Percentiles rank a stretch among this genome's conserved stretches.
These are phyloP conservation scores for Neurospora tetrasperma DNA, from an alignment of 495 filamentous ascomycete genomes.

Conservation along the genomic window DNA sequence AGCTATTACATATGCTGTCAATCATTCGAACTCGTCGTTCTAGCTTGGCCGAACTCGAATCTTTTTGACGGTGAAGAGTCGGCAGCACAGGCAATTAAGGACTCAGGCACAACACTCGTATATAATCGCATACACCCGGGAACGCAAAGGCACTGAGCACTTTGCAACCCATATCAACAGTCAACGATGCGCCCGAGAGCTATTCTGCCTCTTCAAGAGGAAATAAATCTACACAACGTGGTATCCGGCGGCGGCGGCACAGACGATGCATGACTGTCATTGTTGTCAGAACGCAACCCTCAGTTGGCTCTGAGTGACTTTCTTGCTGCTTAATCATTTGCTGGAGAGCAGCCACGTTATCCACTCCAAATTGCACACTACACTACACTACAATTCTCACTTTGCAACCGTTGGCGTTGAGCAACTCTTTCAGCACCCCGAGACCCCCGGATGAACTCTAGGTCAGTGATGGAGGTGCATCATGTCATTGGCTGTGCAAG, in stretches of 20 bases:
- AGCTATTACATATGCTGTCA: background rate
- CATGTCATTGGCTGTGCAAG: background rate
- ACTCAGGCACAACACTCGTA: background rate
- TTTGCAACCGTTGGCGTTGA: background rate
- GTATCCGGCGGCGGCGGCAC: background rate
- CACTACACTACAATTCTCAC: background rate
- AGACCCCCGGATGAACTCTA: background rate
- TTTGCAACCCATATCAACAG: background rate
- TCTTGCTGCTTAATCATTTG: background rate
- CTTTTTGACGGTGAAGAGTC: background rate
- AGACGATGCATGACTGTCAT: background rate
- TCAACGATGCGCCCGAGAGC: background rate
- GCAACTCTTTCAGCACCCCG: background rate
- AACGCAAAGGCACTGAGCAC: background rate
- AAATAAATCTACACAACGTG: background rate
- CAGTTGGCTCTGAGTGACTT: background rate
- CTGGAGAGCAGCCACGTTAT: background rate
- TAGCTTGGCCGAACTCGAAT: background rate
- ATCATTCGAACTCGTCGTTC: background rate
- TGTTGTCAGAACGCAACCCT: background rate
- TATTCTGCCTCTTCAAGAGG: background rate
- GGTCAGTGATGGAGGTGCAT: background rate
- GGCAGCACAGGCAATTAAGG: background rate
- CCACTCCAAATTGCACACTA: background rate
- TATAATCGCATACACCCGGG: background rate